Conservation (phyloP, 768 basidiomycete species). For the Asterophora lycoperdoides region DNA sequence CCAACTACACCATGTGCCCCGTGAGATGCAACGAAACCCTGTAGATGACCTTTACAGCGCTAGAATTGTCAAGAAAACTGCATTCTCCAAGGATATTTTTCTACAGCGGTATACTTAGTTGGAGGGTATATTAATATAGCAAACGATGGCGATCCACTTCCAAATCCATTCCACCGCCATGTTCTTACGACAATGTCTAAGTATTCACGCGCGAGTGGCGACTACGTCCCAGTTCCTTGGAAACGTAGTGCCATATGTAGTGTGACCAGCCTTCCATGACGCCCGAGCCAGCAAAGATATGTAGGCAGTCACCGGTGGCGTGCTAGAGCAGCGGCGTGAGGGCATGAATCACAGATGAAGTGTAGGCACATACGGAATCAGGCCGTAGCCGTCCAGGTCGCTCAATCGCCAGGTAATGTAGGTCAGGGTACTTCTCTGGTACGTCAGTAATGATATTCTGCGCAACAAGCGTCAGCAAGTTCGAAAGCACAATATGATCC, state of each 20-base stretch:
- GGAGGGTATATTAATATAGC: too few relatives aligned
- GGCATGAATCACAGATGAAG: neutral
- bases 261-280: constrained; percentile 49
- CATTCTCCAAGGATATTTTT: too few relatives aligned
- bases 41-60: too few relatives aligned
- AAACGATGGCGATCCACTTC: neutral
- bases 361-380: constrained; percentile 48
- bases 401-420: constrained; percentile 59
- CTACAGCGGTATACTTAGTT: too few relatives aligned
- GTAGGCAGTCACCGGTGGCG: constrained; percentile 40
- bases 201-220: constrained; percentile 12
- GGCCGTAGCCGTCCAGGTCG: constrained; percentile 58
- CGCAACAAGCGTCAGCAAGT: constrained; percentile 4
- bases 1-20: too few relatives aligned
- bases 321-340: constrained; percentile 27
- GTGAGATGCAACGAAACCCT: too few relatives aligned
- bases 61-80: too few relatives aligned
- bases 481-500: neutral
- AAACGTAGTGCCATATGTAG: constrained; percentile 46
- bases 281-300: constrained; percentile 45
- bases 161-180: neutral
- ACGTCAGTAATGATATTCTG: constrained; percentile 39
- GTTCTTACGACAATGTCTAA: constrained; percentile 2
- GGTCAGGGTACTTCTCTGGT: constrained; percentile 40
- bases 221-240: constrained; percentile 19